These are phyloP conservation scores for Gossypium laxum DNA, from an alignment of 441 rosid species.

Conservation along the genomic window DNA sequence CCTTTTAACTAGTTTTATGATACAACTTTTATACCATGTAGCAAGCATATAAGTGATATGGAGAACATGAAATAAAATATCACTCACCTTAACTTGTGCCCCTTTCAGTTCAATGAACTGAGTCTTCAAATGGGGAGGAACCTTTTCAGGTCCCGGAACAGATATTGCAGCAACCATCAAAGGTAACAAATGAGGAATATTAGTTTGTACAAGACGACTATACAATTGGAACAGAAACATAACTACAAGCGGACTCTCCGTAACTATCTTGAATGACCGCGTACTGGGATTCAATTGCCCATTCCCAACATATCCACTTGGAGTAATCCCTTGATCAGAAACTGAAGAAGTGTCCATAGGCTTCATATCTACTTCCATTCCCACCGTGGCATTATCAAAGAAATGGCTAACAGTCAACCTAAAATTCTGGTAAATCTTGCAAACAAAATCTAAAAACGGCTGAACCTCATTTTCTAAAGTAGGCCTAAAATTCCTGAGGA, in stretches of 20 bases:
- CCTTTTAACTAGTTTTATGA: neutral
- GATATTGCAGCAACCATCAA: constrained; percentile 96
- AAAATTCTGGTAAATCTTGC: constrained; percentile 90
- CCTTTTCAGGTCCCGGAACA: constrained; percentile 85
- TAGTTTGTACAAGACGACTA: constrained; percentile 81
- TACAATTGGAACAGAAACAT: constrained; percentile 94
- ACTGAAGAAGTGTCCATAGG: constrained; percentile 54
- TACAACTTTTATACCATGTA: neutral
- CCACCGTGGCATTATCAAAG: constrained; percentile 53
- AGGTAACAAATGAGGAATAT: constrained; percentile 84
- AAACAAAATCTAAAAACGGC: constrained; percentile 87
- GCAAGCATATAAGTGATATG: neutral
- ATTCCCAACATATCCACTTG: constrained; percentile 36
- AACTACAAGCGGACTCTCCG: constrained; percentile 96
- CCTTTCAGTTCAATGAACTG: constrained; percentile 89
- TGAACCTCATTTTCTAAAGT: constrained; percentile 84
- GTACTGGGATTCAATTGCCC: constrained; percentile 87
- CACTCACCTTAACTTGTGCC: constrained; percentile 92
- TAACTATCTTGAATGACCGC: constrained; percentile 85
- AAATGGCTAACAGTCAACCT: constrained; percentile 72
- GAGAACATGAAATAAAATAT: neutral
- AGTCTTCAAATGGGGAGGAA: constrained; percentile 63
- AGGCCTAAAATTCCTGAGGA: constrained; percentile 86
- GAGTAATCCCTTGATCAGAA: constrained; percentile 51
- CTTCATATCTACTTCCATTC: constrained; percentile 55